Base-by-base conservation (phyloP, 768 basidiomycete genomes). In the Suillus luteus region DNA sequence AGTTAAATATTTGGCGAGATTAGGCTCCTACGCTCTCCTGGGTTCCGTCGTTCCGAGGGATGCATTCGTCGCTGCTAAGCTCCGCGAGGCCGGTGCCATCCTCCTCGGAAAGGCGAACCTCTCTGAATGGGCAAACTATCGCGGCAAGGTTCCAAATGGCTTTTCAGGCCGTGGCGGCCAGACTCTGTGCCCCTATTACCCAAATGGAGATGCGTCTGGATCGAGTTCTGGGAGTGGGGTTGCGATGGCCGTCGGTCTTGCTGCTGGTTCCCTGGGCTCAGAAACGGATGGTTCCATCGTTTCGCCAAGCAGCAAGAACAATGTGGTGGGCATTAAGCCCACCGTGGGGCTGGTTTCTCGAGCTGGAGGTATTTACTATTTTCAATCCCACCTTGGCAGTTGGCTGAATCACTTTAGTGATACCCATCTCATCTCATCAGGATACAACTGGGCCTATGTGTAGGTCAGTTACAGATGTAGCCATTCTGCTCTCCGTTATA, bases 401-500 rank as follows among this genome's bases (percentile, higher is more conserved):
- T 8, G 17, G 8, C 33, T 58, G 14, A 11, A 14, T 44, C 59
- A 24, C 60, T 55, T 14, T 59, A 86, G 86, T 87, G 5, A 75
- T 87, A 35, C 87, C 87, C 3, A 83, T 85, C 6, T 85, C 85
- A 1, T 73, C 72, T 19, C 80, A 85, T 66, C 85, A 86, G 71
- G 87, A 88, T 65, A 83, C 85, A 2, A 79, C 86, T 2, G 87
- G 86, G 0, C 86, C 86, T 0, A 80, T 88, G 64, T 73, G 82
- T 3, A 79, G 86, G 7, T 82, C 83, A 3, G 64, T 87, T 27
- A 70, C 82, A 0, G 86, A 88, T 62, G 85, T 82, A 0, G 86
- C 86, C 0, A 79, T 82, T 41, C 79, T 87, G 1, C 77, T 88
- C 12, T 81, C 82, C n/a, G 70, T 83, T 51, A 86, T 87, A 38